Percentiles rank a stretch among this genome's conserved stretches.
Conservation (phyloP, 805 yeast species). For the Monosporozyma siamensis region DNA sequence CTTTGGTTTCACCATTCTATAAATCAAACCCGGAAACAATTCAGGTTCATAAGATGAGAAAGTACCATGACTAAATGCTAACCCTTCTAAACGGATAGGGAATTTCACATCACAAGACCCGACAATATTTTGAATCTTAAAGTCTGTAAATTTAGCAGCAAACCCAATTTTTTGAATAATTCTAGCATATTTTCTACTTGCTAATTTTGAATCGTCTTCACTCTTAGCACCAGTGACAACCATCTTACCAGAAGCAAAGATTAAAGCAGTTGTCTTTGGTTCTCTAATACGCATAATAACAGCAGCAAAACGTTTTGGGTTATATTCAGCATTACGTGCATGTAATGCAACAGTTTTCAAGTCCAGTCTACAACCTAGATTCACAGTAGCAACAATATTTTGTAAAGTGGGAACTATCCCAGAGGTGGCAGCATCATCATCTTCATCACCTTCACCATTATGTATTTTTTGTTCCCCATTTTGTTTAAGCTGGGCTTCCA, state of each 20-base stretch:
- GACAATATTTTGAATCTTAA: conserved; percentile 95
- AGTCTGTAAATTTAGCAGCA: conserved; percentile 95
- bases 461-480: conserved; percentile 5
- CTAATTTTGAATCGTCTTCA: conserved; percentile 96
- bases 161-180: conserved; percentile 96
- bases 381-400: conserved; percentile 96
- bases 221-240: conserved; percentile 99
- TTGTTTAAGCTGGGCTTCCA: conserved; percentile 1
- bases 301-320: conserved; percentile 98
- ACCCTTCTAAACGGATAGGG: conserved; percentile 93
- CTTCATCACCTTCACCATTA: conserved; percentile 35
- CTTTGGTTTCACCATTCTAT: conserved; percentile 99
- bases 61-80: conserved; percentile 96
- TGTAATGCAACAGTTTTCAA: conserved; percentile 94
- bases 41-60: conserved; percentile 98
- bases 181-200: conserved; percentile 95
- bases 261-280: conserved; percentile 95
- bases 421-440: conserved; percentile 68
- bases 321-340: conserved; percentile 98
- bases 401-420: conserved; percentile 93
- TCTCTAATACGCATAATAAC: conserved; percentile 99
- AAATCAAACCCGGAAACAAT: conserved; percentile 93
- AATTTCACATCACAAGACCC: conserved; percentile 98
- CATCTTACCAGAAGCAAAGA: conserved; percentile 98
- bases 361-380: conserved; percentile 90